A percentile compares a stretch with the other conserved stretches of the same genome.
Conservation (phyloP, 805 yeast genomes). For the Lipomyces spencermartinsiae region DNA sequence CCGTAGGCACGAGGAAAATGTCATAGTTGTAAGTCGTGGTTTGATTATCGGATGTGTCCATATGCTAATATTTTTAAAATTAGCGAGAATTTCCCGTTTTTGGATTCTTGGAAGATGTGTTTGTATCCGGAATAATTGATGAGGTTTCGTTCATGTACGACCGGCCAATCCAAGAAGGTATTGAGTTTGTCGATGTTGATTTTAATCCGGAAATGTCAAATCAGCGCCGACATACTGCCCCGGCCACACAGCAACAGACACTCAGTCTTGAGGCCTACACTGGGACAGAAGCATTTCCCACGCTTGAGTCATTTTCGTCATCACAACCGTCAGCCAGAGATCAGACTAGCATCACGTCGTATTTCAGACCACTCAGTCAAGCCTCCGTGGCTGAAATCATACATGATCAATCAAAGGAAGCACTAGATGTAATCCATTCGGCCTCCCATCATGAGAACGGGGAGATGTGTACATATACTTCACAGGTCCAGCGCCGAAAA, state of each 20-base stretch:
- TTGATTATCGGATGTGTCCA: neutral
- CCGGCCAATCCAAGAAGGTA: constrained; percentile 18
- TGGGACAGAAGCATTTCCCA: neutral
- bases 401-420: neutral
- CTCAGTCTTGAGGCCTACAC: neutral
- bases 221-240: neutral
- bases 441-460: neutral
- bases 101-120: constrained; percentile 32
- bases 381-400: neutral
- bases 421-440: neutral
- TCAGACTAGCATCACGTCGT: constrained; percentile 5
- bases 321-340: neutral
- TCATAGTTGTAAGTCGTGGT: constrained; percentile 13
- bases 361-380: constrained; percentile 18
- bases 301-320: neutral
- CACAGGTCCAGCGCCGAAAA: constrained; percentile 7
- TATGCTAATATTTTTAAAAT: constrained; percentile 1
- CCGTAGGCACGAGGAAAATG: constrained; percentile 5
- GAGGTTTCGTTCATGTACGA: constrained; percentile 28
- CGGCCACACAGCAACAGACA: neutral
- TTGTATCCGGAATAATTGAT: constrained; percentile 37
- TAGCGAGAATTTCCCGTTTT: constrained; percentile 34
- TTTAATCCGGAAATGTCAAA: constrained; percentile 5
- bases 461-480: neutral
- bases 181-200: constrained; percentile 26